Evolutionary conservation across 331 rosid species (phyloP).

Genomic region (Spiraea crenata): DNA sequence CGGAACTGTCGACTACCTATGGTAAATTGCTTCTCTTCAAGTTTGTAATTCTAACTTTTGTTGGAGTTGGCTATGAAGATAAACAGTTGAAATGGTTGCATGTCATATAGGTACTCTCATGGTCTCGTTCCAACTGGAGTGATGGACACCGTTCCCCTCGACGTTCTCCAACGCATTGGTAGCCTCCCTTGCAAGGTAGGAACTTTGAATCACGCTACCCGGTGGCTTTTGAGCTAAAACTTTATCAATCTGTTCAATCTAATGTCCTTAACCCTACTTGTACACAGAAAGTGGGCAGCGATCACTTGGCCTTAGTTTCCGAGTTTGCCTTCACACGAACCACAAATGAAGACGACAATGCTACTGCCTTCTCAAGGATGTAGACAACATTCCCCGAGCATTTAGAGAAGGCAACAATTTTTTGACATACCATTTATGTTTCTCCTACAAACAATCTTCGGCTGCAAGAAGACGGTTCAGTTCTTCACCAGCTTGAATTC

Average conservation of each 20-base stretch:
- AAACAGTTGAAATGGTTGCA: conserved; percentile 19
- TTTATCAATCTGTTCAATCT: conserved; percentile 8
- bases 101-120: conserved; percentile 57
- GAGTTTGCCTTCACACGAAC: conserved; percentile 63
- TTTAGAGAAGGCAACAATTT: conserved; percentile 27
- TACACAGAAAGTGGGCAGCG: conserved; percentile 77
- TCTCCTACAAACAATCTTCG: neutral
- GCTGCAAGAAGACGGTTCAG: neutral
- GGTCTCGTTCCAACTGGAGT: conserved; percentile 69
- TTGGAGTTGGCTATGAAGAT: neutral
- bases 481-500: neutral
- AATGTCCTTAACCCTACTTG: conserved; percentile 9
- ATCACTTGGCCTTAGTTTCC: conserved; percentile 76
- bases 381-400: conserved; percentile 11
- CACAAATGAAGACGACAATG: conserved; percentile 23
- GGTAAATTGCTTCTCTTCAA: conserved; percentile 46
- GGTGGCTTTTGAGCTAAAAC: neutral
- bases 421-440: neutral
- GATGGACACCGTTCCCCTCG: conserved; percentile 68
- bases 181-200: conserved; percentile 90
- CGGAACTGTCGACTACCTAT: conserved; percentile 90
- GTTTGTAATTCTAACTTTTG: conserved; percentile 19
- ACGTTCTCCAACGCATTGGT: conserved; percentile 56
- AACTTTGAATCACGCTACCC: conserved; percentile 7
- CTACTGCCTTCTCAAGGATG: conserved; percentile 7